phyloP scores from a whole-genome alignment of 73 alveolate genomes.

The Tetrahymena borealis region DNA sequence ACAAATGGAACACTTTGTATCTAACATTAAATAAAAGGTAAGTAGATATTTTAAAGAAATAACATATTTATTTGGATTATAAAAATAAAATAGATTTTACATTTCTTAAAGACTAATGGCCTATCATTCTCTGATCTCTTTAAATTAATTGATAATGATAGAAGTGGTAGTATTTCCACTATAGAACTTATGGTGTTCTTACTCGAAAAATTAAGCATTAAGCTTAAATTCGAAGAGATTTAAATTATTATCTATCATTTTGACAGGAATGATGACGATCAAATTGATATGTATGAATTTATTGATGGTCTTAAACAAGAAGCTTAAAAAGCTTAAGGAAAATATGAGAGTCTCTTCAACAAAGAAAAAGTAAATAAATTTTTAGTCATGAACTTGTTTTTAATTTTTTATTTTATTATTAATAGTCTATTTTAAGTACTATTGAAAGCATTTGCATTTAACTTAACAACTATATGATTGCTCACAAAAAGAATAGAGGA shows the following conservation, averaged over 20 bases:
- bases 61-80: background rate
- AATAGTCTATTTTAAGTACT: background rate
- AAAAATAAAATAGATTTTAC: background rate
- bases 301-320: background rate
- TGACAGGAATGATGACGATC: background rate
- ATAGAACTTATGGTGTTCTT: background rate
- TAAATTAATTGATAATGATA: background rate
- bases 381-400: background rate
- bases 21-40: background rate
- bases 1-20: background rate
- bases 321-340: background rate
- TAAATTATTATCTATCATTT: background rate
- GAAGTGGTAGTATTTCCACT: background rate
- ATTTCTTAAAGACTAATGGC: background rate
- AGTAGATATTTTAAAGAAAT: background rate
- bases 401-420: background rate
- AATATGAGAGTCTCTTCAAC: background rate
- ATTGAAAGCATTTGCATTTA: background rate
- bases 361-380: background rate
- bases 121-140: background rate
- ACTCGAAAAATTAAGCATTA: background rate
- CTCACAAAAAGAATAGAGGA: background rate
- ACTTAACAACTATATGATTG: background rate
- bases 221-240: background rate
- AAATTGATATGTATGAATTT: background rate